Evolutionary conservation across 2,329 filamentous ascomycete genomes (phyloP).

Genomic region (Rasamsonia emersonii): DNA sequence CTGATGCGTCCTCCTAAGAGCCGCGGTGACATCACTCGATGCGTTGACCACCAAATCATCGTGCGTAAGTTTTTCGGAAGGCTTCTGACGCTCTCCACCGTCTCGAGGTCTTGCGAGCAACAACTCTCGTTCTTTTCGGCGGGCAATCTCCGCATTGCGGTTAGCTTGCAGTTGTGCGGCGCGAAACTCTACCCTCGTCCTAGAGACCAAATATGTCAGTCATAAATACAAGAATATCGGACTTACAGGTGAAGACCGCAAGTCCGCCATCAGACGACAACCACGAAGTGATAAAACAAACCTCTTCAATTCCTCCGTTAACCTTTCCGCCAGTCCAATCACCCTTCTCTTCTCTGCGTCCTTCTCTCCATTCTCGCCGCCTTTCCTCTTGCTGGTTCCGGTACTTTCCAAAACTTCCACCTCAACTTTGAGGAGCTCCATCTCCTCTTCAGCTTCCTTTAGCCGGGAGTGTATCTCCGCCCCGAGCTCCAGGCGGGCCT

Average conservation of each 20-base stretch:
- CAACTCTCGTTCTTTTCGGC: conserved; percentile 65
- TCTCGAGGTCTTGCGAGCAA: conserved; percentile 51
- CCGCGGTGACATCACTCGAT: conserved; percentile 73
- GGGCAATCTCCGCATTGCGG: conserved; percentile 62
- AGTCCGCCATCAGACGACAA: too few relatives aligned
- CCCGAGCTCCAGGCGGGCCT: conserved; percentile 62
- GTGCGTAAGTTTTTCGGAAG: conserved; percentile 50
- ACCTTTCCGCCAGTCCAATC: conserved; percentile 55
- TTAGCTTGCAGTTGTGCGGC: conserved; percentile 75
- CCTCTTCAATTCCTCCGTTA: conserved; percentile 64
- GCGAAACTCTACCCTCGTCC: conserved; percentile 61
- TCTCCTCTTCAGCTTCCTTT: conserved; percentile 71
- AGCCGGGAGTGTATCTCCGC: conserved; percentile 72
- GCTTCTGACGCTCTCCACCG: conserved; percentile 18
- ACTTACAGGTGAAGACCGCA: not conserved
- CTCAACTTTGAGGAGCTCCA: conserved; percentile 72
- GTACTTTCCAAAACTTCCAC: conserved; percentile 57
- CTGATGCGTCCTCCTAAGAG: conserved; percentile 75
- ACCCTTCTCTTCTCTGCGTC: conserved; percentile 58
- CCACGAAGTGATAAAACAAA: too few relatives aligned
- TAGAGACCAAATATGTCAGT: conserved; percentile 16
- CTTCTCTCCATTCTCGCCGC: conserved; percentile 41
- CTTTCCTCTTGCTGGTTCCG: conserved; percentile 24
- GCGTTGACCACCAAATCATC: conserved; percentile 67
- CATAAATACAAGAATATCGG: not conserved